phyloP scores from a whole-genome alignment of 768 basidiomycete species.

The Russula dissimulans region DNA sequence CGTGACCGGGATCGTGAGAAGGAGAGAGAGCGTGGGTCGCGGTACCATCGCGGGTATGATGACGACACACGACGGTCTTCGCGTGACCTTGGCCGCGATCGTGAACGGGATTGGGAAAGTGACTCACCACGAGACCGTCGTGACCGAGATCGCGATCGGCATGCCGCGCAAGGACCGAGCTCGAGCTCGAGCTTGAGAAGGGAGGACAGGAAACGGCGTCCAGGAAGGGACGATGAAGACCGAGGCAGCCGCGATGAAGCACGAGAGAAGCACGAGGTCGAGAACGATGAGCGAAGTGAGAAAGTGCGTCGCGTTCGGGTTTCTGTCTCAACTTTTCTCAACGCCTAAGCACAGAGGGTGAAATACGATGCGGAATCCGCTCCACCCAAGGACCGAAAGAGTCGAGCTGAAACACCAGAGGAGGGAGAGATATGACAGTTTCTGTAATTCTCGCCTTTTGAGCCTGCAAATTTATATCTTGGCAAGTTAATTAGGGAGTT shows the following conservation, averaged over 20 bases:
- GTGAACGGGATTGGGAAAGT: slow-evolving; percentile 25
- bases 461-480: background rate
- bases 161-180: slow-evolving; percentile 44
- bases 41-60: slow-evolving; percentile 17
- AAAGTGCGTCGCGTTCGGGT: slow-evolving; percentile 37
- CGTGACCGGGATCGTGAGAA: slow-evolving; percentile 19
- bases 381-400: slow-evolving; percentile 37
- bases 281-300: slow-evolving; percentile 37
- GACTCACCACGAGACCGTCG: slow-evolving; percentile 23
- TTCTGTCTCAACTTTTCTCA: background rate
- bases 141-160: slow-evolving; percentile 33
- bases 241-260: slow-evolving; percentile 37
- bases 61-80: slow-evolving; percentile 17
- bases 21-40: slow-evolving; percentile 17
- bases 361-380: slow-evolving; percentile 33
- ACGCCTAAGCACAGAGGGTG: slow-evolving; percentile 45
- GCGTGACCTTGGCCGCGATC: slow-evolving; percentile 24
- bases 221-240: slow-evolving; percentile 38
- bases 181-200: slow-evolving; percentile 32
- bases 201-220: slow-evolving; percentile 38
- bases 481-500: background rate
- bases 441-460: background rate
- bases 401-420: slow-evolving; percentile 61
- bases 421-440: slow-evolving; percentile 69
- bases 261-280: slow-evolving; percentile 28